These are phyloP conservation scores for Zangia roseola DNA, from an alignment of 768 basidiomycete species.

Conservation along the genomic window DNA sequence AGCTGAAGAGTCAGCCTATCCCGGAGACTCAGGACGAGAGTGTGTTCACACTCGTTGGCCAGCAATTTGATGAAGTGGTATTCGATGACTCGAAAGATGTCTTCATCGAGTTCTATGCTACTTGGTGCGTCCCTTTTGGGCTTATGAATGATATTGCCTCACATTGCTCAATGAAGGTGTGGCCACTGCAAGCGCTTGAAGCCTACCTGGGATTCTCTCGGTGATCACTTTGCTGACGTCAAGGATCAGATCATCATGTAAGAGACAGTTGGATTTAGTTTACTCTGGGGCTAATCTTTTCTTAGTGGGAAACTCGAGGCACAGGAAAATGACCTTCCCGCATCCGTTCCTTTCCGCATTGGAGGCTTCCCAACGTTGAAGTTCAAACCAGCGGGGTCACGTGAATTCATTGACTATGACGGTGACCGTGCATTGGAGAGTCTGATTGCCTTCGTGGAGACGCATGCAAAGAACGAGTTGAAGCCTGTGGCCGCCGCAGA, in stretches of 20 bases:
- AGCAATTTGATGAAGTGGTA: conserved; percentile 85
- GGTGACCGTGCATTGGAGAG: conserved; percentile 90
- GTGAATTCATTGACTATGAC: conserved; percentile 88
- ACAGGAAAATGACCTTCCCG: conserved; percentile 93
- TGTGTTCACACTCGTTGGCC: conserved; percentile 82
- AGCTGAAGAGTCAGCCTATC: conserved; percentile 87
- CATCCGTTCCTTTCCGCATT: conserved; percentile 83
- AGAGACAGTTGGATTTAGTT: conserved; percentile 21
- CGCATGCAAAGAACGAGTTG: conserved; percentile 74
- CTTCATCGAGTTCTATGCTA: conserved; percentile 95
- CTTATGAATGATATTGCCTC: neutral
- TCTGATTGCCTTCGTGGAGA: conserved; percentile 79
- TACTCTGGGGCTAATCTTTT: conserved; percentile 7
- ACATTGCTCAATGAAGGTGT: conserved; percentile 49
- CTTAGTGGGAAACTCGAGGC: conserved; percentile 93
- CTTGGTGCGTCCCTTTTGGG: conserved; percentile 63
- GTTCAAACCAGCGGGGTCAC: conserved; percentile 88
- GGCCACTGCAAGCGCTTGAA: conserved; percentile 97
- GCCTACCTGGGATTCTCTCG: conserved; percentile 91
- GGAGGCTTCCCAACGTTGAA: conserved; percentile 93
- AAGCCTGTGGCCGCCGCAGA: conserved; percentile 34
- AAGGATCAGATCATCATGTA: conserved; percentile 82
- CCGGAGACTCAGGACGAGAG: conserved; percentile 81
- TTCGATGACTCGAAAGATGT: conserved; percentile 90
- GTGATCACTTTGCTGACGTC: conserved; percentile 73